Conservation (phyloP, 2,329 filamentous ascomycete genomes). For the Penicillium sp. region DNA sequence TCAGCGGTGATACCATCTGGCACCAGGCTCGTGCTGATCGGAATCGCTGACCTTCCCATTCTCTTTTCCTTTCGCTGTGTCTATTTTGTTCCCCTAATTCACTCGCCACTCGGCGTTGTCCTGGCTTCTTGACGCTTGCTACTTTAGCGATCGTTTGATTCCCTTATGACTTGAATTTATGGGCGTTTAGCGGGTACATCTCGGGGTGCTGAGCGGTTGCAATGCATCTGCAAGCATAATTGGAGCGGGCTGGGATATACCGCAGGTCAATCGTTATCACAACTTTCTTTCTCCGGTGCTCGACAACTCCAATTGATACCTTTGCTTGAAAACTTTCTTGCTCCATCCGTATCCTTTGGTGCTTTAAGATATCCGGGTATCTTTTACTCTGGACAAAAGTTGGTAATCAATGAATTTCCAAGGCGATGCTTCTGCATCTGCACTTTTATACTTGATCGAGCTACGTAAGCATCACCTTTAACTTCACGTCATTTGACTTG, state of each 20-base stretch:
- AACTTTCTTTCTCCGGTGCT: constrained; percentile 10
- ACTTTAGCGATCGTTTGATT: constrained; percentile 32
- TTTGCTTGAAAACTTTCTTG: constrained; percentile 1
- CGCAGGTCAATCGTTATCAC: constrained; percentile 16
- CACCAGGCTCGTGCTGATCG: constrained; percentile 38
- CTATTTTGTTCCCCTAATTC: constrained; percentile 7
- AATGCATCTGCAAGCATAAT: constrained; percentile 12
- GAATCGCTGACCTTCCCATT: constrained; percentile 28
- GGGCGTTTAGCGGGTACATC: constrained; percentile 26
- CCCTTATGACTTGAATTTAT: constrained; percentile 16
- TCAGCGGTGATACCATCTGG: constrained; percentile 45
- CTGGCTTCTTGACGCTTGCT: constrained; percentile 22
- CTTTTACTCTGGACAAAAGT: too few species aligned
- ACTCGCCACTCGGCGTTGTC: constrained; percentile 11
- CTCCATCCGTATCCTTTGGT: background rate
- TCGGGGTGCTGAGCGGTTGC: constrained; percentile 18
- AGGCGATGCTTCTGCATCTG: too few species aligned
- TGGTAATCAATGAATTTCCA: too few species aligned
- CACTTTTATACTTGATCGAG: too few species aligned
- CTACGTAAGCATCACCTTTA: too few species aligned
- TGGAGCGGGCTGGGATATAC: constrained; percentile 20
- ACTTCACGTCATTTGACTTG: too few species aligned
- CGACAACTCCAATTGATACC: constrained; percentile 8
- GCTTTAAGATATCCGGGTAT: background rate
- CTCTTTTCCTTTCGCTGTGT: constrained; percentile 12